phyloP scores from a whole-genome alignment of 495 filamentous ascomycete genomes.

The Hypoxylon trugodes region DNA sequence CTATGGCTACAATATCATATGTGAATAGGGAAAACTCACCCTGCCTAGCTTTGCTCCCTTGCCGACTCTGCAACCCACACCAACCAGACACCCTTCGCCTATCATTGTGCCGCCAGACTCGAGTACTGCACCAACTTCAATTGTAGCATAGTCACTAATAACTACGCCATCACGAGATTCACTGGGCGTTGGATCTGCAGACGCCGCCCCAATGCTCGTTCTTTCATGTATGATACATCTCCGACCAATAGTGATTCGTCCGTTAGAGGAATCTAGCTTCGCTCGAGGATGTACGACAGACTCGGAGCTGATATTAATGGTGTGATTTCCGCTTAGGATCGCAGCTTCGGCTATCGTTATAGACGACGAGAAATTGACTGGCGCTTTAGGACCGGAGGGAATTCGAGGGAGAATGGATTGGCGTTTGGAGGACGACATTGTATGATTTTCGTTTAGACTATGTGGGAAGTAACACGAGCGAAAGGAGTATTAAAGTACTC shows the following conservation, averaged over 20 bases:
- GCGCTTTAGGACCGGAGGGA: conserved; percentile 64
- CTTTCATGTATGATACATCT: conserved; percentile 82
- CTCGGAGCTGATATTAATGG: conserved; percentile 73
- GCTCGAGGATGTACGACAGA: conserved; percentile 85
- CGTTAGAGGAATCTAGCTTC: conserved; percentile 71
- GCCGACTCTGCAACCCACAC: conserved; percentile 67
- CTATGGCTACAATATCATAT: not conserved
- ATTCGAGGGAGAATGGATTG: conserved; percentile 59
- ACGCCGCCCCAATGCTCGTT: conserved; percentile 61
- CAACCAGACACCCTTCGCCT: conserved; percentile 69
- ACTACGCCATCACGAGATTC: conserved; percentile 51
- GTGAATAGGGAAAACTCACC: conserved; percentile 51
- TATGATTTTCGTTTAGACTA: not conserved
- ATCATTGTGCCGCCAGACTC: conserved; percentile 66
- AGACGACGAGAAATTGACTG: conserved; percentile 72
- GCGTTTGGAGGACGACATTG: conserved; percentile 57
- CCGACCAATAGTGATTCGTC: conserved; percentile 75
- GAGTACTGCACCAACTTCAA: conserved; percentile 69
- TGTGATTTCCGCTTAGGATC: conserved; percentile 72
- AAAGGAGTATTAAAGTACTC: conserved; percentile 7
- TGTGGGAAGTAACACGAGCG: not conserved
- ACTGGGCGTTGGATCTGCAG: conserved; percentile 45
- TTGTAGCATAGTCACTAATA: conserved; percentile 64
- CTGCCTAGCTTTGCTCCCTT: conserved; percentile 70
- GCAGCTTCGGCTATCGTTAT: conserved; percentile 81